Base-by-base conservation (phyloP, 2,329 filamentous ascomycete species). In the Fusarium sterilihyphosum region DNA sequence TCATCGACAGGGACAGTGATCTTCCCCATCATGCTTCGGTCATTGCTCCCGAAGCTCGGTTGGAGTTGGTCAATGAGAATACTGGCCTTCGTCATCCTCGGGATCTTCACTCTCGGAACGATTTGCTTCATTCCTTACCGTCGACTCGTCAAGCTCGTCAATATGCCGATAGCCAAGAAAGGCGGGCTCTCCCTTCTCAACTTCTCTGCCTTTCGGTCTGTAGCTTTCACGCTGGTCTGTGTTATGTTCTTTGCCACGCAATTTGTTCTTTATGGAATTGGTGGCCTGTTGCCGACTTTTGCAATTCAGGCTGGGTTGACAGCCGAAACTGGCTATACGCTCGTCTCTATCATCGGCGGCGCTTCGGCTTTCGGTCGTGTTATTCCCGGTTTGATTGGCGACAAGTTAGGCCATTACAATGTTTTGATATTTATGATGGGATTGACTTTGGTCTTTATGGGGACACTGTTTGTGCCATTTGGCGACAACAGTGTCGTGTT, bases 41-140 rank as follows among this genome's bases (percentile, higher is more conserved):
- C 65, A 3, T 12, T 68, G 1, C 53, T 68, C 0, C 65, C 65
- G 0, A 68, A 61, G 14, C 16, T 68, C 3, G 65, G 65, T 0
- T 68, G 65, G 65, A 41, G 53, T 2, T 68, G 65, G 65, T 68
- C 65, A 0, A 67, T 68, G 35, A 47, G 65, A 26, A 16, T 67
- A 5, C 4, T 68, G 0, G 65, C 63, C 8, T 53, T 68, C 3
- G 63, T 68, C 7, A 67, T 53, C 6, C 63, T 68, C 6, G 63
- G 46, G 1, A 68, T 68, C 0, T 68, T 68, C 14, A 47, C 41
- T 0, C 5, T 67, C 3, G 65, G 65, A 10, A 68, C 46, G 2
- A 8, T 68, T 0, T 68, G 65, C 37, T 41, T 68, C 4, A 53
- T 53, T 53, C 65, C 65, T 16, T 68, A 68, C 8, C 31, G 35